A percentile compares a stretch with the other conserved stretches of the same genome.
phyloP scores from a whole-genome alignment of 148 eudicot species.

The Vaccinium darrowii region DNA sequence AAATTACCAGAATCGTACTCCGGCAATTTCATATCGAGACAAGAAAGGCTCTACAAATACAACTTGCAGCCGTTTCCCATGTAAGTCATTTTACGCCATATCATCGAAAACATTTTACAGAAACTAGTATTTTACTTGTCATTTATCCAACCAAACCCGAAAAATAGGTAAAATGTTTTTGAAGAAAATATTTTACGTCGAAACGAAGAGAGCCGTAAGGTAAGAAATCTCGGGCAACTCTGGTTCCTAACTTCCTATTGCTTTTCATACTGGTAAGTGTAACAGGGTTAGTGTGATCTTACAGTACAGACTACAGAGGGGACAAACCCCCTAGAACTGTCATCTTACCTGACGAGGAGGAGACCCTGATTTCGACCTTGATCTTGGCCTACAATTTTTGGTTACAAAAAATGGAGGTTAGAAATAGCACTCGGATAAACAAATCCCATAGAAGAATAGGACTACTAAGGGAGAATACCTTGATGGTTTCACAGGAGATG shows the following conservation, averaged over 20 bases:
- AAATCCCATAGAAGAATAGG: neutral
- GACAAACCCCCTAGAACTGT: neutral
- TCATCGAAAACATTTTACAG: no score
- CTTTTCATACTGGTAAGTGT: neutral
- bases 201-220: neutral
- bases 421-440: neutral
- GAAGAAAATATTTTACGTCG: no score
- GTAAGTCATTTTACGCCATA: no score
- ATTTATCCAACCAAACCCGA: no score
- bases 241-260: neutral
- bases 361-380: slow-evolving; percentile 25
- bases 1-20: no score
- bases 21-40: no score
- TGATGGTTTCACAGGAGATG: slow-evolving; percentile 63
- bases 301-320: no score
- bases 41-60: no score
- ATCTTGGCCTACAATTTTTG: slow-evolving; percentile 22
- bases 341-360: slow-evolving; percentile 25
- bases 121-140: no score
- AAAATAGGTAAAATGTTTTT: no score
- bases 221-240: neutral
- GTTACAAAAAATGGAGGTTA: neutral
- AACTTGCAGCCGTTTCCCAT: no score
- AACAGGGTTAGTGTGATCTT: neutral
- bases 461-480: slow-evolving; percentile 41